phyloP scores from a whole-genome alignment of 2,329 filamentous ascomycete species.

The Cercospora janseana region DNA sequence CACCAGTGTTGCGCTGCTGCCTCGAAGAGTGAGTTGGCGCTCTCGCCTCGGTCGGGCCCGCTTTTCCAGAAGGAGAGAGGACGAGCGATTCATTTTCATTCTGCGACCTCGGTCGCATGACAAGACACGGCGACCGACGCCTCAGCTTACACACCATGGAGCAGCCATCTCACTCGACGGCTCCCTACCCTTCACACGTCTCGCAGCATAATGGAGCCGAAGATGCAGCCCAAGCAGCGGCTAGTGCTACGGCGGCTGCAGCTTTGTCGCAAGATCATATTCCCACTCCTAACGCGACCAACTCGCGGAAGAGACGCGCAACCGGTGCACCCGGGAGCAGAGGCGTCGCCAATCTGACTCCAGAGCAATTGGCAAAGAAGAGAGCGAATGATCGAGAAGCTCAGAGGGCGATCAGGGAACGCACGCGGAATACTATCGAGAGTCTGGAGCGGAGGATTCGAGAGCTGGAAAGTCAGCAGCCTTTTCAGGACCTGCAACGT shows the following conservation, averaged over 20 bases:
- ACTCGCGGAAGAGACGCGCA: conserved; percentile 37
- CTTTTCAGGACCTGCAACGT: conserved; percentile 78
- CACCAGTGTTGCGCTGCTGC: too few relatives aligned
- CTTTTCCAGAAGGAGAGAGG: conserved; percentile 1
- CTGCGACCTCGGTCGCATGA: conserved; percentile 8
- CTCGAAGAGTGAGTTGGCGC: neutral
- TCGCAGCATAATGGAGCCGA: neutral
- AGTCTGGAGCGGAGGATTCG: conserved; percentile 67
- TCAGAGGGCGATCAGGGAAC: conserved; percentile 78
- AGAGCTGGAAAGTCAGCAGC: conserved; percentile 75
- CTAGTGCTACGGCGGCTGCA: conserved; percentile 37
- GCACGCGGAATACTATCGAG: conserved; percentile 78
- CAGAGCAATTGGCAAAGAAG: conserved; percentile 85
- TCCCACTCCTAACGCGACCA: conserved; percentile 24
- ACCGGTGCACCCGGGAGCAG: conserved; percentile 48
- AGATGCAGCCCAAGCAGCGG: conserved; percentile 46
- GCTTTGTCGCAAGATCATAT: conserved; percentile 21
- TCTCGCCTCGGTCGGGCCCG: neutral
- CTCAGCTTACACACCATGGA: conserved; percentile 3
- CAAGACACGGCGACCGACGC: neutral
- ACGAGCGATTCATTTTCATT: conserved; percentile 3
- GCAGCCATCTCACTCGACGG: neutral
- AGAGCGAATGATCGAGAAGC: conserved; percentile 87
- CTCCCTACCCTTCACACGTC: conserved; percentile 7
- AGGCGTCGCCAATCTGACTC: conserved; percentile 82